Evolutionary conservation across 2,329 filamentous ascomycete species (phyloP).

Genomic region (Aspergillus unguis): DNA sequence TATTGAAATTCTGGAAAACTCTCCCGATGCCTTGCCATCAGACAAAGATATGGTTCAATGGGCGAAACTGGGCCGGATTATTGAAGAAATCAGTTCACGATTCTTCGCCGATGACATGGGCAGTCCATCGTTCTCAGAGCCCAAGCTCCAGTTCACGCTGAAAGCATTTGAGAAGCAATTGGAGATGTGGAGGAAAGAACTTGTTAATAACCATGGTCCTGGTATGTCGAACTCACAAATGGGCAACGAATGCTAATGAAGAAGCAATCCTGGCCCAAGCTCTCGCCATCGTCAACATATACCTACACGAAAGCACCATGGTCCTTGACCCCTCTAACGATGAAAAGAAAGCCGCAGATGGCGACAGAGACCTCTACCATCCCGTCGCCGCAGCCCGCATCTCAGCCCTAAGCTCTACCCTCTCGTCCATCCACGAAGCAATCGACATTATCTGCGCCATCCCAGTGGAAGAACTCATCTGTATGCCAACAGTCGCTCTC

Average conservation of each 20-base stretch:
- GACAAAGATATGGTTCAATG: conserved; percentile 57
- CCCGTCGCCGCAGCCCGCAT: conserved; percentile 58
- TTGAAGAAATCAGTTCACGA: conserved; percentile 65
- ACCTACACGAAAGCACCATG: conserved; percentile 73
- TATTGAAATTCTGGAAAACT: conserved; percentile 55
- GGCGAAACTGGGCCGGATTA: conserved; percentile 58
- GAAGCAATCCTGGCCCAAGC: conserved; percentile 61
- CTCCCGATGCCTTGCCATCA: conserved; percentile 55
- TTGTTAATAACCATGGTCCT: conserved; percentile 53
- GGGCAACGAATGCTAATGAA: conserved; percentile 8
- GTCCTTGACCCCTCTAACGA: conserved; percentile 60
- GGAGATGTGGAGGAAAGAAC: conserved; percentile 56
- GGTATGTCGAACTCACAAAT: conserved; percentile 46
- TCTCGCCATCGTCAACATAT: conserved; percentile 65
- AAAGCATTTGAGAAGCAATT: conserved; percentile 64
- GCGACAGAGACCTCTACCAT: conserved; percentile 22
- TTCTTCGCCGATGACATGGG: conserved; percentile 65
- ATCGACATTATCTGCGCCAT: conserved; percentile 64
- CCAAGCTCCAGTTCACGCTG: conserved; percentile 62
- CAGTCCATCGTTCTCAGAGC: conserved; percentile 55
- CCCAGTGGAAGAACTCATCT: conserved; percentile 57
- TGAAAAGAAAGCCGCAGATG: conserved; percentile 23
- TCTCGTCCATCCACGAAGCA: conserved; percentile 63
- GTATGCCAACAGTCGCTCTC: conserved; percentile 67
- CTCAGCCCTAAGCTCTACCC: conserved; percentile 63